Conservation (phyloP, 495 filamentous ascomycete species). For the Neurospora sp. region DNA sequence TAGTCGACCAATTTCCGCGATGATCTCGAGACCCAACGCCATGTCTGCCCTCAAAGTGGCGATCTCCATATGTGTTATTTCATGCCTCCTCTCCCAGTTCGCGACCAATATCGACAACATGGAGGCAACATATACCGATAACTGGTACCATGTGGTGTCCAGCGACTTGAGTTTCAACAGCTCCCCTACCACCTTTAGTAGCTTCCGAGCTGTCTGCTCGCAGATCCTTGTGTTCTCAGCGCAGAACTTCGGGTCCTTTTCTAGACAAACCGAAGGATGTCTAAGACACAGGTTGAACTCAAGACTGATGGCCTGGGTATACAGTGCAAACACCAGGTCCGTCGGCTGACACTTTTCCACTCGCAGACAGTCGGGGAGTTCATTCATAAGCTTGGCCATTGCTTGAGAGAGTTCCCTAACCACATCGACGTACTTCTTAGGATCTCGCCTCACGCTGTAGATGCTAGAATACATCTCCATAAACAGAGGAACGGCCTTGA, state of each 20-base stretch:
- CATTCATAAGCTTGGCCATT: constrained; percentile 43
- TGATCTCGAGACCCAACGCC: constrained; percentile 55
- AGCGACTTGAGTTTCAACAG: constrained; percentile 54
- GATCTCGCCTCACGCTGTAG: constrained; percentile 52
- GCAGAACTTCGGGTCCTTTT: constrained; percentile 48
- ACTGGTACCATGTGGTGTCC: constrained; percentile 75
- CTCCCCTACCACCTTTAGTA: constrained; percentile 49
- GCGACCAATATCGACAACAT: constrained; percentile 65
- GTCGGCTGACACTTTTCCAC: constrained; percentile 40
- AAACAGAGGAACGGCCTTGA: constrained; percentile 49
- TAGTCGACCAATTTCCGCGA: constrained; percentile 52
- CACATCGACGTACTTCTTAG: constrained; percentile 44
- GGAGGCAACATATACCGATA: constrained; percentile 60
- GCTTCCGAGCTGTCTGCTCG: constrained; percentile 51
- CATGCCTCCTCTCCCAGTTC: constrained; percentile 52
- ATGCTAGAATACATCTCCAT: constrained; percentile 64
- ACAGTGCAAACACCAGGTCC: constrained; percentile 41
- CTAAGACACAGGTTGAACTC: constrained; percentile 47
- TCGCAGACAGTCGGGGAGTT: constrained; percentile 45
- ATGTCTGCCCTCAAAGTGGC: constrained; percentile 52
- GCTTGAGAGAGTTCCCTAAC: constrained; percentile 16
- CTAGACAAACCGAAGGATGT: constrained; percentile 61
- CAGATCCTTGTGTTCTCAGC: constrained; percentile 58
- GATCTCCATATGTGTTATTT: constrained; percentile 45
- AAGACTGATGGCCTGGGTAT: constrained; percentile 34